Conservation (phyloP, 352 stramenopile genomes). For the Phytophthora tubulina region DNA sequence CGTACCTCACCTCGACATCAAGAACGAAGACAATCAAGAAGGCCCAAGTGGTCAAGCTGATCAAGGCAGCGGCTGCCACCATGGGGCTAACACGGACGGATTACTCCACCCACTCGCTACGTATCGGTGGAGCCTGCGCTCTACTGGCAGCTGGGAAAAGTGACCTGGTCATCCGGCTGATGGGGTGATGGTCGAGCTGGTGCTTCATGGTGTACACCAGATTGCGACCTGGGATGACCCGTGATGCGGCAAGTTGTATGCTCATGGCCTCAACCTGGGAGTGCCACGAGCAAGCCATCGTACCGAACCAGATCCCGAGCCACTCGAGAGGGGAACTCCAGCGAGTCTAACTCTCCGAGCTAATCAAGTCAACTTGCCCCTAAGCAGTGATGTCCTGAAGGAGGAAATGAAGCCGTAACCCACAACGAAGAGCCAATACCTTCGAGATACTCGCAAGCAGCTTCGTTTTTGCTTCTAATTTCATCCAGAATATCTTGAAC, state of each 20-base stretch:
- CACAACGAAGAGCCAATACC: too few species aligned
- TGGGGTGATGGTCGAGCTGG: too few species aligned
- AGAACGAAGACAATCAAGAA: background rate
- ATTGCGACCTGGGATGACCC: background rate
- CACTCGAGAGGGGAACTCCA: too few species aligned
- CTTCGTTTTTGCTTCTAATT: too few species aligned
- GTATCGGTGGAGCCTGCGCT: background rate
- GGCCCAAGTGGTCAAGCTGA: background rate
- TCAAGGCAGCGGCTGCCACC: background rate
- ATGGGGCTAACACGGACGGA: background rate
- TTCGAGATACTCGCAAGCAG: too few species aligned
- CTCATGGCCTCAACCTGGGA: constrained; percentile 9
- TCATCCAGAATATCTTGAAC: too few species aligned
- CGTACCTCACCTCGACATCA: constrained; percentile 21
- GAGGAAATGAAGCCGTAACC: too few species aligned
- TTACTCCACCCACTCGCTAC: background rate
- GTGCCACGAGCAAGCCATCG: background rate
- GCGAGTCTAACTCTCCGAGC: too few species aligned
- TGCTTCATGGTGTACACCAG: background rate
- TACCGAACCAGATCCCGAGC: too few species aligned
- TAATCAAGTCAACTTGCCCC: background rate
- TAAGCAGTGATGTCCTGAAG: too few species aligned
- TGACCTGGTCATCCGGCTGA: too few species aligned
- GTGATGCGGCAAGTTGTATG: constrained; percentile 5
- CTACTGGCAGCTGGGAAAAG: too few species aligned